These are phyloP conservation scores for Vaccinium corymbosum DNA, from an alignment of 148 eudicot genomes.

Conservation along the genomic window DNA sequence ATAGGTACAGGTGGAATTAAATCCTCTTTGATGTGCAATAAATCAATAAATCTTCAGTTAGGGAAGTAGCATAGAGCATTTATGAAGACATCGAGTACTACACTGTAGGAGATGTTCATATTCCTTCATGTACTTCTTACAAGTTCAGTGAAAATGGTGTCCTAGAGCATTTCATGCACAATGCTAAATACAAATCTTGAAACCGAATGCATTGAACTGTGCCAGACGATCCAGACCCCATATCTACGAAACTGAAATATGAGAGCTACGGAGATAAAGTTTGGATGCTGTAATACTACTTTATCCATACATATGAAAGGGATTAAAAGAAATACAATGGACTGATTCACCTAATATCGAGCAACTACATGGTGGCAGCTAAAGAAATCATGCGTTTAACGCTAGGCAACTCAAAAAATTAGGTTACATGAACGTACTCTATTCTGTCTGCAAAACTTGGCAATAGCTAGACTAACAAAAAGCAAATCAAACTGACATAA, in stretches of 20 bases:
- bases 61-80: no score
- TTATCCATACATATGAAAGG: neutral
- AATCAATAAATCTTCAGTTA: conserved; percentile 1
- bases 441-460: neutral
- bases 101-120: no score
- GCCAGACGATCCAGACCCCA: neutral
- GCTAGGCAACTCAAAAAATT: neutral
- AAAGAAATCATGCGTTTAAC: neutral
- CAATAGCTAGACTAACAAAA: neutral
- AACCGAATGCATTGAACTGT: neutral
- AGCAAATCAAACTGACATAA: neutral
- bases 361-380: neutral
- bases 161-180: no score
- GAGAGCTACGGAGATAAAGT: neutral
- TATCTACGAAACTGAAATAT: neutral
- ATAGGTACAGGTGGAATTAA: conserved; percentile 87
- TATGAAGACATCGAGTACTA: no score
- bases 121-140: no score
- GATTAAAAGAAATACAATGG: neutral
- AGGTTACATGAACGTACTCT: neutral
- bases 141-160: no score
- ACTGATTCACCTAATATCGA: neutral
- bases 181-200: neutral
- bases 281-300: neutral
- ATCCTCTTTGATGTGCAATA: conserved; percentile 76